A percentile compares a stretch with the other conserved stretches of the same genome.
These are phyloP conservation scores for Colletotrichum sp. DNA, from an alignment of 2,329 filamentous ascomycete species.

Conservation along the genomic window DNA sequence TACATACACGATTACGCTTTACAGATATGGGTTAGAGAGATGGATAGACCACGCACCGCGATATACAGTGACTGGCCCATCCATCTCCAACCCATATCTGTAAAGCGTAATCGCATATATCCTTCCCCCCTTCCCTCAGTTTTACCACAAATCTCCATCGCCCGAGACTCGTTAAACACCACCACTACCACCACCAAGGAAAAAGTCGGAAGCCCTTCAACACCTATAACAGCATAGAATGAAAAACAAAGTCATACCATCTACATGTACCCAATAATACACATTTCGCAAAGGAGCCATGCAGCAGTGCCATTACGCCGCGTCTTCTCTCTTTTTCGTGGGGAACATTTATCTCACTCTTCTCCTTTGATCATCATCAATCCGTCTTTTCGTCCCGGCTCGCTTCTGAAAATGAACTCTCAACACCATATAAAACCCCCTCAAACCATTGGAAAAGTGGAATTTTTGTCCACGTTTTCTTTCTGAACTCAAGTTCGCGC, in stretches of 20 bases:
- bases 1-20: too few relatives aligned
- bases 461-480: not conserved
- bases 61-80: too few relatives aligned
- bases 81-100: too few relatives aligned
- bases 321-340: not conserved
- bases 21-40: too few relatives aligned
- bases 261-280: constrained; percentile 17
- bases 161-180: too few relatives aligned
- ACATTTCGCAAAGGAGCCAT: constrained; percentile 2
- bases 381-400: not conserved
- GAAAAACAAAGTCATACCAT: not conserved
- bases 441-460: not conserved
- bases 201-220: not conserved
- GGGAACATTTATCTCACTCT: not conserved
- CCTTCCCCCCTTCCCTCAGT: too few relatives aligned
- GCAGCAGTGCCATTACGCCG: constrained; percentile 4
- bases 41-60: too few relatives aligned
- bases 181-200: not conserved
- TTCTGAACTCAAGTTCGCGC: not conserved
- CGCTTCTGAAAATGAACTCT: not conserved
- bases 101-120: too few relatives aligned
- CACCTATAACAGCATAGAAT: not conserved
- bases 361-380: not conserved
- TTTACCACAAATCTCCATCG: too few relatives aligned
- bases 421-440: not conserved